These are phyloP conservation scores for Chrysoporthe puriensis DNA, from an alignment of 2,329 filamentous ascomycete genomes.

Conservation along the genomic window DNA sequence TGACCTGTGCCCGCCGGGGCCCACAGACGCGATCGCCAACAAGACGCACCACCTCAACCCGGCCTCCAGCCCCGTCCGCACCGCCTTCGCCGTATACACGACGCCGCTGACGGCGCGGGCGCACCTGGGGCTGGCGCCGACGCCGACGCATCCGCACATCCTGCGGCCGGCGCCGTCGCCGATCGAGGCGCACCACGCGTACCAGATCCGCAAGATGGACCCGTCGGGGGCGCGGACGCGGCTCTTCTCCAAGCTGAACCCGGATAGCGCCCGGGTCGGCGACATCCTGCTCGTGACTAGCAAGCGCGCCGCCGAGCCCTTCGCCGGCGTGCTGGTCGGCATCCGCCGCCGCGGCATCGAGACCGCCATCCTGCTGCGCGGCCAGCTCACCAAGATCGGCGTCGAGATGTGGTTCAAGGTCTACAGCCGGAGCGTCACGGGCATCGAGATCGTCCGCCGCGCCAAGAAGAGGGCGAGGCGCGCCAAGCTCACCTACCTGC, in stretches of 20 bases:
- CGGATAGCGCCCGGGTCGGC: constrained; percentile 79
- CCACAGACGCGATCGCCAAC: constrained; percentile 32
- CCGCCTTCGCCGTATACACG: constrained; percentile 55
- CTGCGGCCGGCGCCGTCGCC: constrained; percentile 51
- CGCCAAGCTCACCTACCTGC: constrained; percentile 88
- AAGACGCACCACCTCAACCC: constrained; percentile 37
- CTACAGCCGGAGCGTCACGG: constrained; percentile 85
- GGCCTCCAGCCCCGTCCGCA: constrained; percentile 38
- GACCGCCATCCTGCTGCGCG: constrained; percentile 83
- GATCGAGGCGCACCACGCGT: constrained; percentile 65
- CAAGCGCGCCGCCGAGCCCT: constrained; percentile 78
- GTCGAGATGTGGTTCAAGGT: constrained; percentile 99
- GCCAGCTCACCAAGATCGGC: constrained; percentile 81
- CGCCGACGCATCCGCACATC: constrained; percentile 22
- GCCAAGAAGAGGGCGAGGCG: constrained; percentile 82
- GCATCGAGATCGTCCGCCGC: constrained; percentile 92
- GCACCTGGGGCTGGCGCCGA: constrained; percentile 13
- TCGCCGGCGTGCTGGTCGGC: constrained; percentile 84
- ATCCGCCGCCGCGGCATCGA: constrained; percentile 88
- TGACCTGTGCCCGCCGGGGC: not conserved
- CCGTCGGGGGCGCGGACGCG: constrained; percentile 80
- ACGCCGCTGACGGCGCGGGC: constrained; percentile 23
- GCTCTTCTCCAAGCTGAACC: constrained; percentile 78
- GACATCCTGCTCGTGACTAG: constrained; percentile 91
- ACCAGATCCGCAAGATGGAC: constrained; percentile 77